phyloP scores from a whole-genome alignment of 345 rosid species.

The Citrus cavaleriei region DNA sequence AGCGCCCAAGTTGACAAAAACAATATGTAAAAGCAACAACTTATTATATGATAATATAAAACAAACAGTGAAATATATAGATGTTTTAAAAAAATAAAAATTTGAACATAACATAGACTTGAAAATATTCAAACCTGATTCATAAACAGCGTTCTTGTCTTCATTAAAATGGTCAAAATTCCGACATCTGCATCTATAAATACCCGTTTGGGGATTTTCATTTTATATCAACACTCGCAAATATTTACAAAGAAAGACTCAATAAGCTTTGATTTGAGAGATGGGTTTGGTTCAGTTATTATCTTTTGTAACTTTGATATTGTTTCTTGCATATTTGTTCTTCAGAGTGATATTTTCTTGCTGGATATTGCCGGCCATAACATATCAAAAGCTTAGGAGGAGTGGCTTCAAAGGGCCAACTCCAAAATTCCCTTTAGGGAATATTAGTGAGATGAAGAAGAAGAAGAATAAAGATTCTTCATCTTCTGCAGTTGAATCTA shows the following conservation, averaged over 20 bases:
- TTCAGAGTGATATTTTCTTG: conserved; percentile 45
- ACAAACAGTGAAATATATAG: background rate
- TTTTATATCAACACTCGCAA: background rate
- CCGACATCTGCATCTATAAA: conserved; percentile 37
- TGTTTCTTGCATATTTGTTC: conserved; percentile 25
- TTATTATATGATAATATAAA: background rate
- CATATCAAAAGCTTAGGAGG: conserved; percentile 47
- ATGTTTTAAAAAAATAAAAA: background rate
- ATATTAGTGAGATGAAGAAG: conserved; percentile 56
- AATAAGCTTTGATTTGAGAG: background rate
- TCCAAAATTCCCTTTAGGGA: conserved; percentile 82
- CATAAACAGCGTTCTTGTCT: background rate
- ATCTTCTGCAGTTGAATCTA: conserved; percentile 1
- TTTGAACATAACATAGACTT: background rate
- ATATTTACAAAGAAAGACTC: too few relatives aligned
- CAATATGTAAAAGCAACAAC: background rate
- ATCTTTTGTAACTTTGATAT: conserved; percentile 18
- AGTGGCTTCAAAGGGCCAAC: conserved; percentile 77
- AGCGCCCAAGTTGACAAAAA: background rate
- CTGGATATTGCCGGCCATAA: conserved; percentile 57
- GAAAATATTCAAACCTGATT: conserved; percentile 7
- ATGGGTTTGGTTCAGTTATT: conserved; percentile 23
- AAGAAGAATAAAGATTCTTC: conserved; percentile 11
- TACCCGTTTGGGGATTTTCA: conserved; percentile 15
- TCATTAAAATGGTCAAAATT: conserved; percentile 9